Evolutionary conservation across 331 rosid genomes (phyloP), one percentile per base, ranked within the genome.

Genomic region (Rosa hybrid): DNA sequence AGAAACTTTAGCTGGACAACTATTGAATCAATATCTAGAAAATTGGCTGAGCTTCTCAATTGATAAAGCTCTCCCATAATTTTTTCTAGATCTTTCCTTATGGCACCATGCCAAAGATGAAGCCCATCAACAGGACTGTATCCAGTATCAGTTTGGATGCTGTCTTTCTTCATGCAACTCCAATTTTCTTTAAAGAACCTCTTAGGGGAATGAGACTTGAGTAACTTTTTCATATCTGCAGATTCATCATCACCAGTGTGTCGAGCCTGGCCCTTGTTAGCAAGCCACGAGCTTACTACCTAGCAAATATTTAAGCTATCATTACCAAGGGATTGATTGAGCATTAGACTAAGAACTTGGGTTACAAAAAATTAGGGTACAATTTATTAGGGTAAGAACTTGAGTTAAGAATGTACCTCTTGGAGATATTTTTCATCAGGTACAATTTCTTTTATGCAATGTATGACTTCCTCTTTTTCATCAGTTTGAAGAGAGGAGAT

Each of bases 71-170:
- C 91, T 76, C 88, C 84, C 81, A 86, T 84, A 78, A 88, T 81
- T 71, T 79, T 88, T 71, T 81, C 85, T 80, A 95, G 64, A 78
- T 92, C 96, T 86, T 88, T 90, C 86, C 42, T 84, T 70, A 95
- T 81, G 76, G 91, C 92, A 64, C 83, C 75, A 73, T 95, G 94
- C 98, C 98, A 95, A 60, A 92, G 80, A 44, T 84, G 89, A 78
- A 95, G 96, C 77, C 90, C 90, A 70, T 90, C 89, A 85, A 92
- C 81, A 57, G 89, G 93, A 81, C 81, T 81, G 46, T 77, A 72
- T 84, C 82, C 89, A 77, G 76, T 78, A 73, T 90, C 90, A 74
- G 79, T 78, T 72, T 76, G 92, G 65, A 21, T 49, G 74, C 62
- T 76, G 30, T 78, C 75, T 77, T 67, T 71, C 75, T 81, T 72